These are phyloP conservation scores for Xylaria sp. DNA, from an alignment of 2,329 filamentous ascomycete genomes.

Conservation along the genomic window DNA sequence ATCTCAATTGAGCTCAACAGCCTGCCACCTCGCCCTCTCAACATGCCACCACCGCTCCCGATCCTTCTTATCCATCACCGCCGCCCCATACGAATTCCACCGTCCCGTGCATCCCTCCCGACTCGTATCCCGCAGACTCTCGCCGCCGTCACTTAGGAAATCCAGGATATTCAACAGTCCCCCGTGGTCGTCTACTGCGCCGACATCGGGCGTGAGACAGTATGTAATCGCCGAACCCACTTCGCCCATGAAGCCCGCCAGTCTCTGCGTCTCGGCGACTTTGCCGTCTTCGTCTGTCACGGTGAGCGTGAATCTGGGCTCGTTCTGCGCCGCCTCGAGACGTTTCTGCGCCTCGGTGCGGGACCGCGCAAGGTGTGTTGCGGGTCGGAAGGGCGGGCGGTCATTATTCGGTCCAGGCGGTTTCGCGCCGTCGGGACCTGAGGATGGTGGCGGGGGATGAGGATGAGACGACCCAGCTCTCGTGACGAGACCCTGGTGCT, in stretches of 20 bases:
- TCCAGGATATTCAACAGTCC: slow-evolving; percentile 50
- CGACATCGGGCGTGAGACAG: slow-evolving; percentile 51
- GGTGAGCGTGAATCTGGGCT: slow-evolving; percentile 53
- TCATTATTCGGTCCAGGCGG: slow-evolving; percentile 17
- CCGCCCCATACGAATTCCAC: slow-evolving; percentile 37
- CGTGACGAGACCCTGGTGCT: slow-evolving; percentile 35
- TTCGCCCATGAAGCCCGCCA: slow-evolving; percentile 59
- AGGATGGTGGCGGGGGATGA: slow-evolving; percentile 26
- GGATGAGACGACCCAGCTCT: slow-evolving; percentile 23
- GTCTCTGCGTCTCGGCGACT: slow-evolving; percentile 46
- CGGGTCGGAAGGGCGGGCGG: too few species aligned
- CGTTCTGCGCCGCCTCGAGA: slow-evolving; percentile 51
- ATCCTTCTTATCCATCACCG: slow-evolving; percentile 39
- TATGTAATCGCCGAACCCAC: slow-evolving; percentile 57
- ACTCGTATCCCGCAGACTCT: slow-evolving; percentile 33
- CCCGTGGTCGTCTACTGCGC: slow-evolving; percentile 51
- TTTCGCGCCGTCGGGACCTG: slow-evolving; percentile 15
- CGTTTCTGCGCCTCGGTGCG: slow-evolving; percentile 61
- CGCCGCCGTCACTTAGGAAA: slow-evolving; percentile 44
- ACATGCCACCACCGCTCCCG: slow-evolving; percentile 48
- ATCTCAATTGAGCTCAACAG: slow-evolving; percentile 15
- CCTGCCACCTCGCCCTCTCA: slow-evolving; percentile 42
- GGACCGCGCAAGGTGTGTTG: slow-evolving; percentile 45
- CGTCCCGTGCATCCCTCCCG: slow-evolving; percentile 42
- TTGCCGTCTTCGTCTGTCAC: slow-evolving; percentile 50